These are phyloP conservation scores for Sphaceloma murrayae DNA, from an alignment of 2,329 filamentous ascomycete genomes.

Conservation along the genomic window DNA sequence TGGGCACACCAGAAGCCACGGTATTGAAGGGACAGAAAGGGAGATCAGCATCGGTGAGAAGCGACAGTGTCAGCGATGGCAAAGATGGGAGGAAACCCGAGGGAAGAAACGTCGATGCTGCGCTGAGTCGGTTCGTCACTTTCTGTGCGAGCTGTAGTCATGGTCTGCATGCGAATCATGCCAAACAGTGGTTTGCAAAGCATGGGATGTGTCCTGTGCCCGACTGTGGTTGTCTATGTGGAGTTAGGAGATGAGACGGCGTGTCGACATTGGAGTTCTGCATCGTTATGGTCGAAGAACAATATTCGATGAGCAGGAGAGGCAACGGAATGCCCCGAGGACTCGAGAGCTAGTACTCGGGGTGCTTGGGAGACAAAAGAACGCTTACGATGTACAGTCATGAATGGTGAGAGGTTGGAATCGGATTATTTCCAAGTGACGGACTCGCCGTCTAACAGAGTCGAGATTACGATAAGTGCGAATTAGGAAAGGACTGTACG, in stretches of 20 bases:
- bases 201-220: conserved; percentile 47
- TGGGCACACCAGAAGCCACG: conserved; percentile 49
- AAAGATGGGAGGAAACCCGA: conserved; percentile 25
- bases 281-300: too few species aligned
- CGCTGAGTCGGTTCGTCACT: conserved; percentile 47
- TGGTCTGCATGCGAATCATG: conserved; percentile 55
- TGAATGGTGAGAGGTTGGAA: too few species aligned
- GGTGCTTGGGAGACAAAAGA: too few species aligned
- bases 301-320: too few species aligned
- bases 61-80: background rate
- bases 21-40: conserved; percentile 29
- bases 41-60: background rate
- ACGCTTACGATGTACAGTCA: too few species aligned
- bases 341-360: too few species aligned
- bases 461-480: too few species aligned
- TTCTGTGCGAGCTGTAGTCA: conserved; percentile 56
- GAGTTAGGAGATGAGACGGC: conserved; percentile 22
- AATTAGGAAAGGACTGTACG: too few species aligned
- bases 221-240: conserved; percentile 47
- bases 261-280: too few species aligned
- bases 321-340: too few species aligned
- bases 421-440: too few species aligned
- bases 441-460: too few species aligned
- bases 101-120: conserved; percentile 27
- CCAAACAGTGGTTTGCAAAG: conserved; percentile 50